Conservation (phyloP, 2,329 filamentous ascomycete genomes). For the Emmonsiellopsis sp. region DNA sequence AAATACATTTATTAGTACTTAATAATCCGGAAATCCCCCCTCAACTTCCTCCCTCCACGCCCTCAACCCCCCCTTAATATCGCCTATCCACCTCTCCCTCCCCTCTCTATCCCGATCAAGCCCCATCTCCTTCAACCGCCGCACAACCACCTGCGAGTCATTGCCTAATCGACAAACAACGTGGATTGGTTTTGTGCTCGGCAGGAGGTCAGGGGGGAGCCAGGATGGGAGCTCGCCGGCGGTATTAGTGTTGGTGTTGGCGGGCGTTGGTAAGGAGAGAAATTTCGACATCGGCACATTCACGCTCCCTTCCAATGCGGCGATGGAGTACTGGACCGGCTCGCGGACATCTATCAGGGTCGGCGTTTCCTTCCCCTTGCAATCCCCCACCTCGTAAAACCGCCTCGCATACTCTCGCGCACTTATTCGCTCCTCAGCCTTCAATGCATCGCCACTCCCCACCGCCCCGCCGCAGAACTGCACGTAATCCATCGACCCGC, state of each 20-base stretch:
- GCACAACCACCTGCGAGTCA: constrained; percentile 38
- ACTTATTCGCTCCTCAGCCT: constrained; percentile 57
- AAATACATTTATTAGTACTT: not conserved
- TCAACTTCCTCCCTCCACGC: constrained; percentile 36
- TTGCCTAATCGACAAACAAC: constrained; percentile 41
- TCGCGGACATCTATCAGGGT: constrained; percentile 76
- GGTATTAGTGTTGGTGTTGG: not conserved
- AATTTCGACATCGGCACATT: constrained; percentile 44
- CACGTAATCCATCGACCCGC: constrained; percentile 68
- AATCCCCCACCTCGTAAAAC: constrained; percentile 4
- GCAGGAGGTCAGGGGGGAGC: constrained; percentile 19
- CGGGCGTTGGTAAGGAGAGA: constrained; percentile 16
- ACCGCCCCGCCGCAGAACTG: constrained; percentile 65
- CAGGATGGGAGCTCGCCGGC: constrained; percentile 10
- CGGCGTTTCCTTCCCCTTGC: constrained; percentile 27
- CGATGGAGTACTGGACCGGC: constrained; percentile 73
- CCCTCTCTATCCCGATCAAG: constrained; percentile 16
- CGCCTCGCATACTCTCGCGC: constrained; percentile 47
- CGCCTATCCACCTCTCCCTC: constrained; percentile 27
- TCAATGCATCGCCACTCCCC: constrained; percentile 47
- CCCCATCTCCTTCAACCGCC: constrained; percentile 30
- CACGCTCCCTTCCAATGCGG: constrained; percentile 62
- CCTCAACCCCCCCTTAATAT: constrained; percentile 33
- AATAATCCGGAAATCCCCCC: constrained; percentile 33
- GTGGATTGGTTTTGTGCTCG: constrained; percentile 23